Conservation (phyloP, 148 eudicot genomes). For the Amaranthus palmeri region DNA sequence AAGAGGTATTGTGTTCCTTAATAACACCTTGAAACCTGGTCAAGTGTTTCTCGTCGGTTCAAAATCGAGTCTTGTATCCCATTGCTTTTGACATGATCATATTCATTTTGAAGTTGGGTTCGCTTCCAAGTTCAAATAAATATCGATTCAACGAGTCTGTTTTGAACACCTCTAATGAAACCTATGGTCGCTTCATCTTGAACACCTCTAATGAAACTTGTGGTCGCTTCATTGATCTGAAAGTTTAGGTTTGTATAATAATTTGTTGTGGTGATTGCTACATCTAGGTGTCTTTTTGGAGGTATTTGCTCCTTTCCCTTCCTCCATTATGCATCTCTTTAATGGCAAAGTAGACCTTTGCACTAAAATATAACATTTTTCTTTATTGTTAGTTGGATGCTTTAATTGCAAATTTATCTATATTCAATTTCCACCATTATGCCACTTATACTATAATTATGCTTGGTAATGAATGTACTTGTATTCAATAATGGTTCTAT, state of each 20-base stretch:
- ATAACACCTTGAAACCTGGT: too few species aligned
- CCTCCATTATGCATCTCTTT: background rate
- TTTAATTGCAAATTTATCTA: background rate
- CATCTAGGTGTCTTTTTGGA: constrained; percentile 4
- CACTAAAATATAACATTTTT: background rate
- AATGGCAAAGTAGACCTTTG: background rate
- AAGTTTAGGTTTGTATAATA: background rate
- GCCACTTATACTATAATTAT: background rate
- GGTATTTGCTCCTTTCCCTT: background rate
- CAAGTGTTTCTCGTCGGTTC: too few species aligned
- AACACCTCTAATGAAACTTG: too few species aligned
- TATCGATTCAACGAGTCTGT: too few species aligned
- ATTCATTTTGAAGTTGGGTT: too few species aligned
- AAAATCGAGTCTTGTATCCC: too few species aligned
- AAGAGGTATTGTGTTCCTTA: too few species aligned
- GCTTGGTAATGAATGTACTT: background rate
- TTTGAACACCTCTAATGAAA: too few species aligned
- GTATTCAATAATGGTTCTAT: background rate
- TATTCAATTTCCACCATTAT: constrained; percentile 7
- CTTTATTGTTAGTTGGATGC: constrained; percentile 1
- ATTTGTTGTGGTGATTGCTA: background rate
- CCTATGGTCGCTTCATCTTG: too few species aligned
- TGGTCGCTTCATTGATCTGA: too few species aligned
- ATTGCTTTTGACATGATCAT: too few species aligned
- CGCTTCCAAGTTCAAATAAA: too few species aligned